phyloP scores from a whole-genome alignment of 202 grass and related monocot genomes.

The Sporobolus alterniflorus region DNA sequence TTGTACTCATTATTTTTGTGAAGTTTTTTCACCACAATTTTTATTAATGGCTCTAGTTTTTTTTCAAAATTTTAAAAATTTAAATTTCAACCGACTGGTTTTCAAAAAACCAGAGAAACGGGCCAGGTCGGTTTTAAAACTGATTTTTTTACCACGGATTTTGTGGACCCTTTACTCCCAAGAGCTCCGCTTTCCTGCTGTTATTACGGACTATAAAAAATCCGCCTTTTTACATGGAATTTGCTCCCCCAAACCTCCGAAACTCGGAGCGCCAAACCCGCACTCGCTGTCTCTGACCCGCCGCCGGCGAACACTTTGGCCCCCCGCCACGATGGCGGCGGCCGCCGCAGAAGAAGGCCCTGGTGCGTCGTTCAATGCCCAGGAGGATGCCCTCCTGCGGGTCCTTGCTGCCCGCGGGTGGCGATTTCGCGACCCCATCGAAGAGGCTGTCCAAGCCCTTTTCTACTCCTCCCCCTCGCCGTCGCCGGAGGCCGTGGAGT shows the following conservation, averaged over 20 bases:
- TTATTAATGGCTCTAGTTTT: no score
- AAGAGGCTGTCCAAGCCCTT: slow-evolving; percentile 51
- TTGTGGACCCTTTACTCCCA: no score
- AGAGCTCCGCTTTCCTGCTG: neutral
- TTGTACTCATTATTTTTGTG: no score
- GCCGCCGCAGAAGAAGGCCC: slow-evolving; percentile 22
- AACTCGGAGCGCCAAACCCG: no score
- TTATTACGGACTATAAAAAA: neutral
- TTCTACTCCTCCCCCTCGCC: slow-evolving; percentile 39
- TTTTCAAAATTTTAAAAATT: no score
- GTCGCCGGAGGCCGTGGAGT: slow-evolving; percentile 60
- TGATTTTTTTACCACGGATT: no score
- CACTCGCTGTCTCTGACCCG: neutral
- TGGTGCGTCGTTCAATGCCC: neutral
- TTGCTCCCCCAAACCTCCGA: neutral
- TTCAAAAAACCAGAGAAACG: no score
- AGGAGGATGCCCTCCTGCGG: slow-evolving; percentile 36
- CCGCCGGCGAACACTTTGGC: slow-evolving; percentile 17
- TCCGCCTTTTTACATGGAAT: neutral
- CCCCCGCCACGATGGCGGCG: slow-evolving; percentile 10
- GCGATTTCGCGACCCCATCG: slow-evolving; percentile 55
- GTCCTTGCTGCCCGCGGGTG: slow-evolving; percentile 62
- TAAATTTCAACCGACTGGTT: no score
- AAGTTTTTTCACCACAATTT: no score
- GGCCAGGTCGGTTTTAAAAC: no score